These are phyloP conservation scores for Mycosarcoma mackinlayi DNA, from an alignment of 1,284 basidiomycete species.

Conservation along the genomic window DNA sequence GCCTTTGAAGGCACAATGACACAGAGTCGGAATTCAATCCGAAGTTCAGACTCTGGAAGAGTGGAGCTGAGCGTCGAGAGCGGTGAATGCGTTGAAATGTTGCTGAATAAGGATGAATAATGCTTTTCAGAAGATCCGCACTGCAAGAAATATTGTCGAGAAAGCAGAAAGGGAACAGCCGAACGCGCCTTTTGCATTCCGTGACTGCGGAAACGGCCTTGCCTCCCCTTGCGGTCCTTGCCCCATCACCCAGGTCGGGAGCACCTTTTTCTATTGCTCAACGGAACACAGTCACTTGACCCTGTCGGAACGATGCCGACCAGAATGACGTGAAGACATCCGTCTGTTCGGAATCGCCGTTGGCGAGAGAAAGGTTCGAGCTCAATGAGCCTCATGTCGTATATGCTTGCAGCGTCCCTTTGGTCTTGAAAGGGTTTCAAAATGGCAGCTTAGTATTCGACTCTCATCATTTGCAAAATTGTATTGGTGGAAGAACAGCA, in stretches of 20 bases:
- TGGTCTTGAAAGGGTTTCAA: neutral
- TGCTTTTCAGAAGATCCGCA: neutral
- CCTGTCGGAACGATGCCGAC: too few species aligned
- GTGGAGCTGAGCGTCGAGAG: conserved; percentile 2
- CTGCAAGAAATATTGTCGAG: conserved; percentile 3
- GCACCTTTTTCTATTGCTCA: too few species aligned
- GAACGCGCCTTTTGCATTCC: neutral
- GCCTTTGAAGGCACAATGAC: too few species aligned
- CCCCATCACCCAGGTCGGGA: too few species aligned
- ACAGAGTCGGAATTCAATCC: conserved; percentile 7
- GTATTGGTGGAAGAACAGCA: conserved; percentile 2
- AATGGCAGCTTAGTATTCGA: neutral
- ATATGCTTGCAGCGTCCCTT: too few species aligned
- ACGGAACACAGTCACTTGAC: too few species aligned
- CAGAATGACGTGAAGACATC: too few species aligned
- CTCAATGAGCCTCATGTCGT: too few species aligned
- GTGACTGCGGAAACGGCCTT: conserved; percentile 8
- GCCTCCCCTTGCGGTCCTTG: too few species aligned
- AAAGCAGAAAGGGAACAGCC: neutral
- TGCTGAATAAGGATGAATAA: conserved; percentile 12
- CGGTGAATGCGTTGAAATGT: neutral
- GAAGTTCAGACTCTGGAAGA: neutral
- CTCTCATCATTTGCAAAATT: neutral
- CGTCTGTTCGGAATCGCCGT: too few species aligned
- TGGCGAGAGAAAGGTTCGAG: too few species aligned